phyloP scores from a whole-genome alignment of 1,284 basidiomycete genomes.

The Cystobasidiaceae sp. region DNA sequence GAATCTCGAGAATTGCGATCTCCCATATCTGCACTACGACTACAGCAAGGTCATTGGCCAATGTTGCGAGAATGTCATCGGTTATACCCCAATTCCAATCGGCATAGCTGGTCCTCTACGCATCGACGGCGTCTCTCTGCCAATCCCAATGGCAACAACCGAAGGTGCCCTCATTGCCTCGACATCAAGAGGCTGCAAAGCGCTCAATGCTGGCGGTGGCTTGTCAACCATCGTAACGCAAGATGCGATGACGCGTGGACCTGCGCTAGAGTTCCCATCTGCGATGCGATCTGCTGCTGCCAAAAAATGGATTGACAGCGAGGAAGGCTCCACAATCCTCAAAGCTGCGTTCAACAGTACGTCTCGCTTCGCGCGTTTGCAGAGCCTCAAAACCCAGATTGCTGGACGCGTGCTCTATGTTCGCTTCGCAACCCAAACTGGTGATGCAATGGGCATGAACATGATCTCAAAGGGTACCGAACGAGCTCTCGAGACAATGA shows the following conservation, averaged over 20 bases:
- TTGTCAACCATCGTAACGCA: slow-evolving; percentile 88
- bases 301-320: slow-evolving; percentile 81
- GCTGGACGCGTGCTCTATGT: slow-evolving; percentile 90
- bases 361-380: slow-evolving; percentile 78
- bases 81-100: slow-evolving; percentile 92
- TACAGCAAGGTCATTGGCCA: slow-evolving; percentile 92
- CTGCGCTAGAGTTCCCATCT: slow-evolving; percentile 90
- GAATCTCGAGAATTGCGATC: slow-evolving; percentile 74
- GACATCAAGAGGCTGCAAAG: slow-evolving; percentile 95
- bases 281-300: slow-evolving; percentile 74
- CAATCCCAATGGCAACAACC: slow-evolving; percentile 98
- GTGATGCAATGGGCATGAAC: slow-evolving; percentile 99
- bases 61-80: slow-evolving; percentile 98
- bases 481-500: slow-evolving; percentile 78
- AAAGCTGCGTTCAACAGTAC: slow-evolving; percentile 90
- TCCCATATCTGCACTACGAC: slow-evolving; percentile 84
- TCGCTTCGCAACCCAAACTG: slow-evolving; percentile 91
- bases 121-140: slow-evolving; percentile 78
- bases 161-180: slow-evolving; percentile 98
- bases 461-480: slow-evolving; percentile 82
- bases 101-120: slow-evolving; percentile 94
- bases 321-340: slow-evolving; percentile 70
- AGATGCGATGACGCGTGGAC: slow-evolving; percentile 97
- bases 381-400: slow-evolving; percentile 74
- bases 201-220: slow-evolving; percentile 90